Evolutionary conservation across 2,329 filamentous ascomycete species (phyloP), one percentile per base, ranked within the genome.

Genomic region (Fonsecaea multimorphosa): DNA sequence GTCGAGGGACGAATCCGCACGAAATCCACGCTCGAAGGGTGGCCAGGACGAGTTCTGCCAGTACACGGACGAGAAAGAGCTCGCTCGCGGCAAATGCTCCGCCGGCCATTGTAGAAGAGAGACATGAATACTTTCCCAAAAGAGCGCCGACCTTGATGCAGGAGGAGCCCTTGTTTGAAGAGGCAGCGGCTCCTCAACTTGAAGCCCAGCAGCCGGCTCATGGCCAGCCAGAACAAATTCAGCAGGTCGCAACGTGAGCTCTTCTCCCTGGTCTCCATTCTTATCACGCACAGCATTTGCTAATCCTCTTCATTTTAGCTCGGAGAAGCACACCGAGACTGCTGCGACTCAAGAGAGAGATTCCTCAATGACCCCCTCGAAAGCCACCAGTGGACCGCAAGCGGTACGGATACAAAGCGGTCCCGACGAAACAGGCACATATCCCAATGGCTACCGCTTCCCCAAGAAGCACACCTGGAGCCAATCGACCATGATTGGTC

Each of bases 361-460:
- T 36, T 34, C 54, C 1, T 64, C 61, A 4, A 63, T 64, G 32
- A 51, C 67, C 36, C 57, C 56, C 1, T 62, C 63, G 38, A 64
- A 38, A 32, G n/a, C 54, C 52, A 65, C 55, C 31, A 54, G 52
- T 29, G 61, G 49, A 9, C 38, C 52, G 8, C 67, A 68, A 46
- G 54, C 34, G 2, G 64, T 68, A 6, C 63, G 31, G 2, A 51
- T 66, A 7, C 51, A 66, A 36, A 46, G 24, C 16, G 74, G 73
- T 11, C 75, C 75, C 1, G 72, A 76, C 60, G 74, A 72, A 58
- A 73, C 72, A n/a, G 75, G 75, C 52, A 70, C 72, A 34, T 76
- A 76, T 63, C 74, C 75, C 46, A 76, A 76, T 49, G 75, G 75
- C 57, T 76, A 76, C 68, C 74, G 74, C 49, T 76, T 76, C 63